phyloP scores from a whole-genome alignment of 768 basidiomycete species.

The Agrocybe praecox region DNA sequence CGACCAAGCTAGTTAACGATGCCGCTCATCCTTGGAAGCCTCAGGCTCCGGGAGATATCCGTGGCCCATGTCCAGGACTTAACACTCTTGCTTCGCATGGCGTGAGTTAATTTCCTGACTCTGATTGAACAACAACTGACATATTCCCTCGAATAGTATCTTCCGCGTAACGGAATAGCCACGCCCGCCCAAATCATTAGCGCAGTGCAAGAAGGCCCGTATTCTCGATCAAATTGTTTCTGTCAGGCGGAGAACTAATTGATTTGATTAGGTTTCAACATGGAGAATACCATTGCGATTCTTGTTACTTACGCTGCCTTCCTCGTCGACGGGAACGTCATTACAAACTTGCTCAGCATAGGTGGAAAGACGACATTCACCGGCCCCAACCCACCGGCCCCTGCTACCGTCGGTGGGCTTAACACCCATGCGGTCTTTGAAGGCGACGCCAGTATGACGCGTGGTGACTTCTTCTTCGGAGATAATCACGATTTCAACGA shows the following conservation, averaged over 20 bases:
- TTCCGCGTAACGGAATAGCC: conserved; percentile 17
- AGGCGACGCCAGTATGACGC: conserved; percentile 22
- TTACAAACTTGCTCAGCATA: conserved; percentile 24
- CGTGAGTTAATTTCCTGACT: conserved; percentile 8
- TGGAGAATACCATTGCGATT: conserved; percentile 21
- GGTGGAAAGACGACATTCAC: conserved; percentile 23
- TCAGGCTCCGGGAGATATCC: too few species aligned
- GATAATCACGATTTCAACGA: conserved; percentile 27
- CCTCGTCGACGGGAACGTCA: conserved; percentile 25
- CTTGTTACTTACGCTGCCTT: too few species aligned
- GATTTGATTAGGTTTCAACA: conserved; percentile 20
- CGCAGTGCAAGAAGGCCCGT: too few species aligned
- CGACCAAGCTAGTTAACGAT: conserved; percentile 25
- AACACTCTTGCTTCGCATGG: too few species aligned
- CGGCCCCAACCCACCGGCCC: conserved; percentile 21
- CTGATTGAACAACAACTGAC: not conserved
- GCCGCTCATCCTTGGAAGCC: conserved; percentile 23
- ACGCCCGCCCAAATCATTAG: too few species aligned
- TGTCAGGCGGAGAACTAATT: not conserved
- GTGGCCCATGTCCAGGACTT: too few species aligned
- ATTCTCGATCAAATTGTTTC: too few species aligned
- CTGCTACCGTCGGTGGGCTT: conserved; percentile 24
- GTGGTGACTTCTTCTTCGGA: conserved; percentile 24
- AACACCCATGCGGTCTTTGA: conserved; percentile 28
- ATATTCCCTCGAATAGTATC: conserved; percentile 9